Conservation (phyloP, 2,329 filamentous ascomycete genomes). For the Biscogniauxia sp. region DNA sequence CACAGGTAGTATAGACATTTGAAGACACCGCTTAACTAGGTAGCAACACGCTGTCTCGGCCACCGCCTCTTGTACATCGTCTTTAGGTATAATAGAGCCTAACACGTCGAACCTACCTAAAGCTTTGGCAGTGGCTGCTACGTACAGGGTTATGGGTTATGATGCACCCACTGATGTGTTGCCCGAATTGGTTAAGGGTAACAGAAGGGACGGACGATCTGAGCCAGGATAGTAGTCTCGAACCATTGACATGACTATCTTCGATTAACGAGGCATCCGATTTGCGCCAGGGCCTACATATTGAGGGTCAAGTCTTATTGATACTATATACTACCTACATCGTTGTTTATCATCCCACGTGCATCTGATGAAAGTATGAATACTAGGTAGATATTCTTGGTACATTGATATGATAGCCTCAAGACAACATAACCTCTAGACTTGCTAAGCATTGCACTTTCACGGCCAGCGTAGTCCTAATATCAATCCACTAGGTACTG, state of each 20-base stretch:
- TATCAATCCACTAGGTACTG: background rate
- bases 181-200: constrained; percentile 19
- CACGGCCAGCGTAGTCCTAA: background rate
- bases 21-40: background rate
- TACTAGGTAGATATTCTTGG: too few species aligned
- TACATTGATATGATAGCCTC: background rate
- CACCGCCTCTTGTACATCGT: background rate
- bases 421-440: background rate
- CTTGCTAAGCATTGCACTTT: background rate
- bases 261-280: constrained; percentile 15
- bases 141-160: background rate
- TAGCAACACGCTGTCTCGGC: background rate
- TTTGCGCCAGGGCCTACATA: background rate
- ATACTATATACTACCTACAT: background rate
- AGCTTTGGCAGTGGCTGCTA: background rate
- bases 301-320: background rate
- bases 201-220: constrained; percentile 22
- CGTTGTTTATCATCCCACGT: background rate
- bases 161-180: constrained; percentile 12
- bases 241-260: constrained; percentile 18
- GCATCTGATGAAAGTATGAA: background rate
- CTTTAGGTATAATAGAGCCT: background rate
- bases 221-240: constrained; percentile 21
- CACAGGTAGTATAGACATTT: background rate
- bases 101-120: background rate